Conservation (phyloP, 805 yeast species). For the Maudiozyma barnettii region DNA sequence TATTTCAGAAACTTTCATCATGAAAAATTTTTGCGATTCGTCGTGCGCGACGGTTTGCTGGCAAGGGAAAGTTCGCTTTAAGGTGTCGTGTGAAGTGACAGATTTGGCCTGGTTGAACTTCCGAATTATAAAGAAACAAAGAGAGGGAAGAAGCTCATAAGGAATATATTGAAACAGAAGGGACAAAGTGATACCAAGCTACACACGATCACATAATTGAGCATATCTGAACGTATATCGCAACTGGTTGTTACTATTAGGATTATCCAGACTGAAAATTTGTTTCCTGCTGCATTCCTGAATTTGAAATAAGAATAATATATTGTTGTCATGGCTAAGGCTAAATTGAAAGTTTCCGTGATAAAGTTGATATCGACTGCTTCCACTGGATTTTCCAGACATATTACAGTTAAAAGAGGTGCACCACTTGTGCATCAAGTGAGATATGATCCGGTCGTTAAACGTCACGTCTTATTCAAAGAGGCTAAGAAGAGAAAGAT, state of each 20-base stretch:
- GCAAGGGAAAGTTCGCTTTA: no score
- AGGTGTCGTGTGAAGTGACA: neutral
- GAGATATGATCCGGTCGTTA: conserved; percentile 78
- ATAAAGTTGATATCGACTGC: conserved; percentile 84
- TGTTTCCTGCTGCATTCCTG: no score
- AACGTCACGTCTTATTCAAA: conserved; percentile 83
- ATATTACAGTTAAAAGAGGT: conserved; percentile 72
- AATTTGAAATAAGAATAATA: no score
- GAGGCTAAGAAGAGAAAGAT: conserved; percentile 84
- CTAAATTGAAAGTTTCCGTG: conserved; percentile 70
- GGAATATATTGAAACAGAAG: no score
- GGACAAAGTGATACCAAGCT: no score
- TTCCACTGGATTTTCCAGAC: conserved; percentile 77
- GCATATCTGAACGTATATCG: no score
- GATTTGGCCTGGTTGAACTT: no score
- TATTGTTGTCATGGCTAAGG: conserved; percentile 31
- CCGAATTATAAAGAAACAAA: no score
- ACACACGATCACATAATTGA: no score
- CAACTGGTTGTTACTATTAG: no score
- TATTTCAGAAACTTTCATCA: neutral
- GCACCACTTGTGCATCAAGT: conserved; percentile 72
- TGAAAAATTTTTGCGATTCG: neutral
- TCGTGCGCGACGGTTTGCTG: neutral
- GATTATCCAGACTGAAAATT: no score
- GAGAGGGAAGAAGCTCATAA: no score